A percentile compares a stretch with the other conserved stretches of the same genome.
These are phyloP conservation scores for Paecilomyces sp. DNA, from an alignment of 2,329 filamentous ascomycete genomes.

Conservation along the genomic window DNA sequence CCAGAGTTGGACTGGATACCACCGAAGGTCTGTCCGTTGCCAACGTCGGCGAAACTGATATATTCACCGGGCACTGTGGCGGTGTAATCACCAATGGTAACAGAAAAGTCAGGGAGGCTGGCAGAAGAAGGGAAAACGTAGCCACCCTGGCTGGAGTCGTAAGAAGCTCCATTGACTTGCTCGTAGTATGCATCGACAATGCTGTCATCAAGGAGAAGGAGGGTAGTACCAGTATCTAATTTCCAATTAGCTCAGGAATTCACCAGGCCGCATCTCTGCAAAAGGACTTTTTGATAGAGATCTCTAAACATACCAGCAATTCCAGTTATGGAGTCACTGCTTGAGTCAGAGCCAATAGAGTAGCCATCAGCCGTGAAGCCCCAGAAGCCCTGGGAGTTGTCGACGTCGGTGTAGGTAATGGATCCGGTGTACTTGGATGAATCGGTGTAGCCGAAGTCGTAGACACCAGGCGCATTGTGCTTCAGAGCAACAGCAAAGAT, in stretches of 20 bases:
- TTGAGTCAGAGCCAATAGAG: conserved; percentile 43
- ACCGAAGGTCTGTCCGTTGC: conserved; percentile 50
- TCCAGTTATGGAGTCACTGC: conserved; percentile 38
- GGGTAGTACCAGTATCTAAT: conserved; percentile 61
- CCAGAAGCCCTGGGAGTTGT: conserved; percentile 58
- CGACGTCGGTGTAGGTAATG: conserved; percentile 51
- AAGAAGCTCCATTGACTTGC: conserved; percentile 45
- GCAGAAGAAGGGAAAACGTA: conserved; percentile 49
- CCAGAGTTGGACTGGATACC: conserved; percentile 61
- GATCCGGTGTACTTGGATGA: conserved; percentile 49
- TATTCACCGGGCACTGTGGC: conserved; percentile 48
- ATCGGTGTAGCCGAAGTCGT: conserved; percentile 57
- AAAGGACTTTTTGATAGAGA: neutral
- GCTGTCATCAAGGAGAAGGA: conserved; percentile 51
- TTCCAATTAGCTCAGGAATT: neutral
- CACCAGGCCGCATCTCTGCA: neutral
- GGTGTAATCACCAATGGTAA: conserved; percentile 43
- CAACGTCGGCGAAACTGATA: conserved; percentile 45
- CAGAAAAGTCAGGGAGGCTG: conserved; percentile 47
- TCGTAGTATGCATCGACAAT: conserved; percentile 55
- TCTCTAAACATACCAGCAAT: conserved; percentile 43
- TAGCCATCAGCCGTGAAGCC: conserved; percentile 52
- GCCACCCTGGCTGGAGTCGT: conserved; percentile 38
- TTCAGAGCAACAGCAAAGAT: conserved; percentile 52
- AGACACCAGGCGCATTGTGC: conserved; percentile 45